Base-by-base conservation (phyloP, 2,329 filamentous ascomycete genomes). In the Paecilomyces sp. region DNA sequence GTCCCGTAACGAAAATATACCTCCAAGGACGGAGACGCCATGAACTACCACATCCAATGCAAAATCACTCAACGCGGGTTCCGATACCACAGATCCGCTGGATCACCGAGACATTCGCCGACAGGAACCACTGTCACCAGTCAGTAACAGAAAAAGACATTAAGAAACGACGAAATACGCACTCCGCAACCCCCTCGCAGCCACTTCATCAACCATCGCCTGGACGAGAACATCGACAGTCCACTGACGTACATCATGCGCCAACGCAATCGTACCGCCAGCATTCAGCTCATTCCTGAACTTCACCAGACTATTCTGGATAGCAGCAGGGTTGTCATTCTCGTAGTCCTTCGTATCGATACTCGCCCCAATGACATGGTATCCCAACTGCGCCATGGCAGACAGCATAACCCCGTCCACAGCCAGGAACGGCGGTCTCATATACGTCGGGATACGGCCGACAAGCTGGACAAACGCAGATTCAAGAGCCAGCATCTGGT, bases 51-150 rank as follows among this genome's bases (percentile, higher is more conserved):
- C 41, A 47, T 22, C 15, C 6, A 47, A 47, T 22, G n/a, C n/a
- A 47, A n/a, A n/a, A 47, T 18, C 41, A n/a, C 41, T 56, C 55
- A 51, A 31, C 51, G 34, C 11, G 65, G 54, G 28, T 60, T 58
- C 24, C 74, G 71, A 65, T 85, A 85, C 83, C 83, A 85, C 62
- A 80, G 77, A 15, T 69, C 73, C n/a, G 61, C 61, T 7, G 82
- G 70, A 59, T 86, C 83, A 0, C 79, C 79, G 15, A 86, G 74
- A 60, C 84, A 87, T 61, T 85, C 81, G 0, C 83, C 84, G 3
- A 85, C 79, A 1, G 83, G 83, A 30, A 83, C 82, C 52, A 79
- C 78, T 67, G 64, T 64, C 25, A 60, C 28, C 28, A 15, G 55
- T 54, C 34, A 58, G 51, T 57, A 36, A 4, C 1, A 24, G 18